A percentile compares a stretch with the other conserved stretches of the same genome.
Conservation (phyloP, 441 rosid genomes). For the Jatropha podagrica region DNA sequence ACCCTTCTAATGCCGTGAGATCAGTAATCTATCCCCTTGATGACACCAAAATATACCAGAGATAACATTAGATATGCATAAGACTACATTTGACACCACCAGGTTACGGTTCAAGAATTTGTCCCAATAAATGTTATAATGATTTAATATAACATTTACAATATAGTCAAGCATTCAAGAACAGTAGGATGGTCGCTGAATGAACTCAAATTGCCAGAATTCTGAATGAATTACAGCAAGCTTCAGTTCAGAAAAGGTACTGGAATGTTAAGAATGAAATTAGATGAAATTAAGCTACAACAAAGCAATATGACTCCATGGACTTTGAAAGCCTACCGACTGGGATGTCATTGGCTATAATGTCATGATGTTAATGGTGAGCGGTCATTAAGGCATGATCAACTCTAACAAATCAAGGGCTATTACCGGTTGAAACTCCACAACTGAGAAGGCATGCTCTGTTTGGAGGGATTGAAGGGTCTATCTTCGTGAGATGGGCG, state of each 20-base stretch:
- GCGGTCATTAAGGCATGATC: neutral
- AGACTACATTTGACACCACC: too few relatives aligned
- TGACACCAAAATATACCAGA: neutral
- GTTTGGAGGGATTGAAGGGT: constrained; percentile 60
- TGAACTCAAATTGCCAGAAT: neutral
- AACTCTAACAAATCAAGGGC: neutral
- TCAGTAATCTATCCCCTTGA: neutral
- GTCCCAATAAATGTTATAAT: too few relatives aligned
- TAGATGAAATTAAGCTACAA: too few relatives aligned
- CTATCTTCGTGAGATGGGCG: constrained; percentile 63
- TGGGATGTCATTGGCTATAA: neutral
- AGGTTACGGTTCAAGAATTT: too few relatives aligned
- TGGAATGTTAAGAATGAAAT: neutral
- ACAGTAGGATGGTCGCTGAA: neutral
- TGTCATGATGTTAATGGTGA: neutral
- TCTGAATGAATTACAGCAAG: neutral
- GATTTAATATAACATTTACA: too few relatives aligned
- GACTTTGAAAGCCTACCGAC: neutral
- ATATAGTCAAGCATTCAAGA: neutral
- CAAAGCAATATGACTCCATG: neutral
- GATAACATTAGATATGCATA: neutral
- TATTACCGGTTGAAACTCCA: constrained; percentile 81
- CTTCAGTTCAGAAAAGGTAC: neutral
- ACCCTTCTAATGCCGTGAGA: neutral
- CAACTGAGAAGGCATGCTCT: constrained; percentile 85